Percentiles rank a stretch among this genome's conserved stretches.
Evolutionary conservation across 1,139 yeast species (phyloP).

Genomic region (Suhomyces yuchorum): DNA sequence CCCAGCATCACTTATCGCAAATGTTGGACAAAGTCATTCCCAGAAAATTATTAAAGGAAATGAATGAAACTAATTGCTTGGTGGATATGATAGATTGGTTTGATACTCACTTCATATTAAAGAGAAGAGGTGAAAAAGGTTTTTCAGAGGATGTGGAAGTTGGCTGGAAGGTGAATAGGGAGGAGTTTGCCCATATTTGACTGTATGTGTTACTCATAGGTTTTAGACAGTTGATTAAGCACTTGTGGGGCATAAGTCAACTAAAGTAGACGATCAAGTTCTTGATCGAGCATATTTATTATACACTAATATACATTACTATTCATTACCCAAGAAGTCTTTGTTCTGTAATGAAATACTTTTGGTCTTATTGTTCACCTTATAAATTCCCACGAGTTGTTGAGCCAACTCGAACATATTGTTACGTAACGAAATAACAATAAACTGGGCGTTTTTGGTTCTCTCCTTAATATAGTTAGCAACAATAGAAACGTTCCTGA

Average conservation of each 20-base stretch:
- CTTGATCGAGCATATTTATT: background rate
- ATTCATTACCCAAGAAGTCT: constrained; percentile 37
- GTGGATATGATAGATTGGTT: constrained; percentile 80
- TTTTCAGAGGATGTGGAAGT: constrained; percentile 65
- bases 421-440: constrained; percentile 91
- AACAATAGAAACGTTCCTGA: constrained; percentile 93
- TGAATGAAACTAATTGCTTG: constrained; percentile 62
- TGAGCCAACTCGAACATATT: constrained; percentile 97
- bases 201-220: too few species aligned
- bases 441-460: constrained; percentile 94
- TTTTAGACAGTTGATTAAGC: background rate
- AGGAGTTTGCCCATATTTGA: constrained; percentile 14
- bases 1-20: constrained; percentile 86
- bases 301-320: constrained; percentile 8
- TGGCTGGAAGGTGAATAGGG: constrained; percentile 48
- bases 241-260: too few species aligned
- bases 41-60: constrained; percentile 54
- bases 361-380: constrained; percentile 86
- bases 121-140: constrained; percentile 64
- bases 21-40: constrained; percentile 72
- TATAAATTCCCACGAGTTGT: constrained; percentile 92
- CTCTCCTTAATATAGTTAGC: constrained; percentile 96
- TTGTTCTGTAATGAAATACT: constrained; percentile 76
- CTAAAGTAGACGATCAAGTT: background rate
- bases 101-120: constrained; percentile 66